Base-by-base conservation (phyloP, 352 stramenopile genomes). In the Elongisporangium senticosum region DNA sequence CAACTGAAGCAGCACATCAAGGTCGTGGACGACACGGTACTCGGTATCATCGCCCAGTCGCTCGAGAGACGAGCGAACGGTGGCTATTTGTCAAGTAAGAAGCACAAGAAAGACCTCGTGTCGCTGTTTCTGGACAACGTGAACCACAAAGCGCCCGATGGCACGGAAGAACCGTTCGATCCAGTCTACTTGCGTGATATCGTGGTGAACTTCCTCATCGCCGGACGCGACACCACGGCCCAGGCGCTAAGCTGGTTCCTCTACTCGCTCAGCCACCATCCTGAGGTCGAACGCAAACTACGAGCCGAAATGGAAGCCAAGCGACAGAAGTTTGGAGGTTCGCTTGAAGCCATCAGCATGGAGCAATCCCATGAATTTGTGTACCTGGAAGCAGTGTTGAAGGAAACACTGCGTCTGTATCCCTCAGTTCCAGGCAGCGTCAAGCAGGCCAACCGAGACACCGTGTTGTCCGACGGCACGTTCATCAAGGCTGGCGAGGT, bases 171-270 rank as follows among this genome's bases (percentile, higher is more conserved):
- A 43, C 6, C 62, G 11, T 71, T 79, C 26, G 68, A 79, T 22
- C 63, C 70, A 17, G 39, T 55, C 0, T 83, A 69, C 47, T 43
- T 95, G n/a, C 79, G 80, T 20, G 83, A 95, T 63, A 74, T 96
- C 13, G 76, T 89, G 14, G 67, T 96, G 21, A 92, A 80, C 39
- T 89, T 96, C 63, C 53, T 96, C 13, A 69, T 96, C 48, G 83
- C 84, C 26, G 87, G 86, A 4, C 71, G 86, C 6, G 86, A 96
- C 65, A 91, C 86, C 0, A 93, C 82, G 0, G 83, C 86, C 14
- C 82, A 86, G 28, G 69, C 81, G 8, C 61, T 96, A 1, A 71
- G 64, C 11, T 96, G 86, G 86, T 75, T 92, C 60, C 84, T 93
- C 52, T 71, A 71, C 56, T 68, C 69, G 49, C 54, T 96, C 1